Evolutionary conservation across 2,329 filamentous ascomycete species (phyloP), one percentile per base, ranked within the genome.

Genomic region (Lecanicillium sp.): DNA sequence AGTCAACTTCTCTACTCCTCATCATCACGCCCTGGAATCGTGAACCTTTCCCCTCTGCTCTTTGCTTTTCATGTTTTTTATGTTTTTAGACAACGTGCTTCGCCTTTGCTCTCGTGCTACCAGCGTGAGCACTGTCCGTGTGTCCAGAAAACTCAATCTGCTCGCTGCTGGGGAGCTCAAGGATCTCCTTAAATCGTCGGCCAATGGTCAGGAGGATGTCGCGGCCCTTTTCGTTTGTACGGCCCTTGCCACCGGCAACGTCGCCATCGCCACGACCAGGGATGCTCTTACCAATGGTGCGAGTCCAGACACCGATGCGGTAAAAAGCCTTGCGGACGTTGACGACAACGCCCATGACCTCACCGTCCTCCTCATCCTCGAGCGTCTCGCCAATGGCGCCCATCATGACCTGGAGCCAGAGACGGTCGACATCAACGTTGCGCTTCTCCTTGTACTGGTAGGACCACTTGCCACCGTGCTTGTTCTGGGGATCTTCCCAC

Each of bases 261-360:
- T 84, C 81, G 29, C 77, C 80, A 43, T 83, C 81, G 42, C 84
- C 84, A 49, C 86, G 84, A 44, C 78, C 79, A 2, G 83, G 81
- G 44, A 89, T 81, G 56, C 75, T 77, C 72, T 90, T 90, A 58
- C 90, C 90, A 40, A 87, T 87, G 42, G 89, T 94, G 56, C 88
- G 84, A 47, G 92, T 98, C 92, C 94, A 98, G 52, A 97, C 79
- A 59, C 90, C 89, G 51, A 98, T 84, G 71, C 92, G 86, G 77
- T 88, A 98, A 71, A 98, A 97, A 37, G 85, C 89, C 72, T 95
- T 96, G 64, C 92, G 85, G 43, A 98, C 90, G 65, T 98, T 98
- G 71, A 97, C 89, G 18, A 98, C 92, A 25, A 98, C 94, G 48
- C 92, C 92, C 92, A 97, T 97, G 62, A 98, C 84, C 66, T 98